Base-by-base conservation (phyloP, 1,139 yeast genomes). In the Taphrina communis region DNA sequence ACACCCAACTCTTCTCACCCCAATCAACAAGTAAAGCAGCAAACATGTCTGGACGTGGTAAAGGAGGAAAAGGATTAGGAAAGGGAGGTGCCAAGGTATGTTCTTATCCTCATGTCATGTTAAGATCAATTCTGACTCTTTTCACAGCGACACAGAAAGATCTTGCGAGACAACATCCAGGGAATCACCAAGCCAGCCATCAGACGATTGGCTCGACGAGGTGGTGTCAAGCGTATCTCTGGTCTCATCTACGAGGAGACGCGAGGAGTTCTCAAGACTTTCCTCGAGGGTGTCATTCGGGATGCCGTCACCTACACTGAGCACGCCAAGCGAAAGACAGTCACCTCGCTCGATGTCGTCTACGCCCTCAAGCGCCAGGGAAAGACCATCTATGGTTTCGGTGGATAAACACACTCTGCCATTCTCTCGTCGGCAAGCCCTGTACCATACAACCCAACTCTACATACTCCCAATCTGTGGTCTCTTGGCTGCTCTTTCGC, bases 281-380 rank as follows among this genome's bases (percentile, higher is more conserved):
- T 93, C 89, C 87, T 94, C 80, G 97, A 92, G 84, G 88, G 90
- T 80, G 97, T 93, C 77, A 94, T 94, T 83, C 91, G 97, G 85
- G 98, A 94, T 79, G 98, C 98, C 78, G 97, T 94, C 78, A 92
- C 97, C 78, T 94, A 94, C 86, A 94, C 99, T 77, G 98, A 94
- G 85, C 98, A 94, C 88, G 98, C 98, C 79, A 94, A 94, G 95
- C 92, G 99, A 88, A 94, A 94, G 92, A 94, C 99, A 75, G 99
- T 94, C 78, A 94, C 99, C 77, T 92, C 98, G 74, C 87, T 94
- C 80, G 99, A 94, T 82, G 99, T 94, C 76, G 98, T 94, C 78
- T 94, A 94, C 83, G 99, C 99, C 78, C 89, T 94, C 84, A 94
- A 94, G 95, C 92, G 99, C 89, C 98, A 94, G 86, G 99, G 99